A percentile compares a stretch with the other conserved stretches of the same genome.
phyloP scores from a whole-genome alignment of 164 flowering plant species.

The Aristolochia californica region DNA sequence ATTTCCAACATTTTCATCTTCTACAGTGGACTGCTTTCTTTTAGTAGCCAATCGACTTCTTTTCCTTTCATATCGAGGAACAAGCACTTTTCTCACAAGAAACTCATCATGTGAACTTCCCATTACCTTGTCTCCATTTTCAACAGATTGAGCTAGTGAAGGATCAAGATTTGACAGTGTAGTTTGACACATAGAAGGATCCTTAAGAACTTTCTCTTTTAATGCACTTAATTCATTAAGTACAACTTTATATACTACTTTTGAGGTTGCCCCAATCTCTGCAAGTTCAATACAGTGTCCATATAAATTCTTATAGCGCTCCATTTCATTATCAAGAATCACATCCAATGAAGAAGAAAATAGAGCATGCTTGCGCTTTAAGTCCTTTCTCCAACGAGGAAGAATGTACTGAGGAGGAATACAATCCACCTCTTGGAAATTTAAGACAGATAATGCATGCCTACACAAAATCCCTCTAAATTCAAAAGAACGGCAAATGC shows the following conservation, averaged over 20 bases:
- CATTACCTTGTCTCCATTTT: no score
- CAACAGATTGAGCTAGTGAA: no score
- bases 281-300: not conserved
- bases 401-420: slow-evolving; percentile 58
- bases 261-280: not conserved
- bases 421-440: slow-evolving; percentile 51
- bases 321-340: not conserved
- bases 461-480: slow-evolving; percentile 75
- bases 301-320: not conserved
- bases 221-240: not conserved
- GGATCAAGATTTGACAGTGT: no score
- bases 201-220: not conserved
- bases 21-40: no score
- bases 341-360: not conserved
- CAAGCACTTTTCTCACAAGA: no score
- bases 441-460: slow-evolving; percentile 72
- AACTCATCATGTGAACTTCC: no score
- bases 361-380: not conserved
- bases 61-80: no score
- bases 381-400: slow-evolving; percentile 49
- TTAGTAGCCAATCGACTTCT: no score
- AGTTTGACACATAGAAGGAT: not conserved
- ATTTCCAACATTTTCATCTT: no score
- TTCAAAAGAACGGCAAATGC: slow-evolving; percentile 84
- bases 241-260: not conserved